Evolutionary conservation across 2,329 filamentous ascomycete genomes (phyloP), one percentile per base, ranked within the genome.

Genomic region (Chaetomium strumarium): DNA sequence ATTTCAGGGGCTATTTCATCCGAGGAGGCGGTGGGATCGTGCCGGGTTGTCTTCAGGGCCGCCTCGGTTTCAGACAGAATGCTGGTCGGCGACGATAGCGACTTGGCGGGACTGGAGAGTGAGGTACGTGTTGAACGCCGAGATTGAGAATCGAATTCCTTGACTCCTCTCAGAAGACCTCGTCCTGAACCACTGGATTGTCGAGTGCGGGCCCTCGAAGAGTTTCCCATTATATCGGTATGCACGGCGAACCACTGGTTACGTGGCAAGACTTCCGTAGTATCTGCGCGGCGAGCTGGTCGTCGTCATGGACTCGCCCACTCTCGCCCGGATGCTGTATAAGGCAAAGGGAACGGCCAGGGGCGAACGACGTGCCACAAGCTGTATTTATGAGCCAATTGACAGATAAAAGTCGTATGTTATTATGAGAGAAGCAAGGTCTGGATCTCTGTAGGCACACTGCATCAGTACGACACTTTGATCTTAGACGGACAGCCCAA

Each of bases 1-100:
- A 76, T 76, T 55, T 73, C 72, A 4, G 69, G 65, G 3, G 67
- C 69, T 33, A 70, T 68, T 36, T 73, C 68, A 43, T 65, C 64
- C 12, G 49, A 43, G 31, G 38, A 46, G 45, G 39, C 42, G 5
- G 33, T 49, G 13, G 53, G 52, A 46, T 47, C 48, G 31, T 29
- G 52, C 37, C 17, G 45, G 16, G 30, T 31, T 37, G 38, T 14
- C 41, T 41, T 44, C 12, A 19, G 16, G 14, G 30, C 45, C 2
- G 43, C 37, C 36, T 52, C 57, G 19, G 31, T 46, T 44, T 56
- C 51, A 6, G 55, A 58, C 37, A 46, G 49, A 24, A 51, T 57
- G 49, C 38, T 57, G 20, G 52, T 19, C 3, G 57, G 46, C 11
- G 59, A 53, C 36, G 56, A 59, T 9, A 49, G 51, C 12, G 51